A percentile compares a stretch with the other conserved stretches of the same genome.
Conservation (phyloP, 1,139 yeast species). For the Nadsonia starkeyi-henricii region DNA sequence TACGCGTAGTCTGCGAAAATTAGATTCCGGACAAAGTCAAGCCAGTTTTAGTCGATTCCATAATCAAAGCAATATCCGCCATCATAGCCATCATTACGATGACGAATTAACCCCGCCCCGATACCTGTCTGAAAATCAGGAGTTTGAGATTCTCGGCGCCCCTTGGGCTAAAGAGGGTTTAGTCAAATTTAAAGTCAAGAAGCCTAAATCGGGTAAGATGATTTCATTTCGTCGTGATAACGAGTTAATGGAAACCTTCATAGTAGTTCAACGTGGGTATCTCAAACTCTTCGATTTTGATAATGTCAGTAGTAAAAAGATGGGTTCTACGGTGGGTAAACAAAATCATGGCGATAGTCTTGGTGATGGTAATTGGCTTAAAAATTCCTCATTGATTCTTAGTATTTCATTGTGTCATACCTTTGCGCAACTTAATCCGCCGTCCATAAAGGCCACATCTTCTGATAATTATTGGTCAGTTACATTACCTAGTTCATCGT, state of each 20-base stretch:
- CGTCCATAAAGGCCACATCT: background rate
- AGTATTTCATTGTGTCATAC: conserved; percentile 21
- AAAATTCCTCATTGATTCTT: conserved; percentile 21
- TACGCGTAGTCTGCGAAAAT: too few relatives aligned
- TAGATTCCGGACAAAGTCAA: too few relatives aligned
- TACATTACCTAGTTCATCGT: conserved; percentile 1
- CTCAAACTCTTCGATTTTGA: conserved; percentile 21
- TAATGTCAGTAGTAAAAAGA: conserved; percentile 3
- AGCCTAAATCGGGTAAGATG: conserved; percentile 8
- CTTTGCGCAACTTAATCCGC: conserved; percentile 19
- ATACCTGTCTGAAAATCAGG: background rate
- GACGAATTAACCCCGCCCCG: too few relatives aligned
- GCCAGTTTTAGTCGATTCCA: too few relatives aligned
- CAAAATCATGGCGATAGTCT: conserved; percentile 16
- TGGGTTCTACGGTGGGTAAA: conserved; percentile 30
- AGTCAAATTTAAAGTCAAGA: conserved; percentile 32
- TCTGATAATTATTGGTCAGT: background rate
- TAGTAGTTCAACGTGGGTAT: conserved; percentile 23
- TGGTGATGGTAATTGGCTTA: conserved; percentile 61
- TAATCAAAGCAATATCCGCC: too few relatives aligned
- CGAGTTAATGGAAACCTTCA: conserved; percentile 20
- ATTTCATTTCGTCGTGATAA: conserved; percentile 12
- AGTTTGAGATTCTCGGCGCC: conserved; percentile 38
- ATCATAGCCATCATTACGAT: too few relatives aligned
- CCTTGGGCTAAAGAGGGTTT: conserved; percentile 75